Evolutionary conservation across 192 early-diverging fungal genomes (phyloP).

Genomic region (Coemansia sp.): DNA sequence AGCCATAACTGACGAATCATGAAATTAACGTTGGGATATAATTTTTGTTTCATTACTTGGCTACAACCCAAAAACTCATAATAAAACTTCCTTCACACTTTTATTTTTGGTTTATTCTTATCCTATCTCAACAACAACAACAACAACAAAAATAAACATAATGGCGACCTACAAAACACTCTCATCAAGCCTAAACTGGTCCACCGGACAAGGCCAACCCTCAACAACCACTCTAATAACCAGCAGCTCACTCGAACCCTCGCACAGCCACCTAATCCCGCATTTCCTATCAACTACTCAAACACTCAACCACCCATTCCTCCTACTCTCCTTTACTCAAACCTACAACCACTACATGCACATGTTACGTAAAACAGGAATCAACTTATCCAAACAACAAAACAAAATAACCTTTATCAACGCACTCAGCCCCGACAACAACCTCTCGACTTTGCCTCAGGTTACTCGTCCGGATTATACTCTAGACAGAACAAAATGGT

Average conservation of each 20-base stretch:
- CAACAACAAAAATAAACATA: neutral
- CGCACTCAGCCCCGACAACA: conserved; percentile 1
- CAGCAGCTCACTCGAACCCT: conserved; percentile 14
- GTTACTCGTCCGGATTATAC: conserved; percentile 33
- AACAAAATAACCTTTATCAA: conserved; percentile 31
- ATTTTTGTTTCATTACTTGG: no score
- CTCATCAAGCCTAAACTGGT: conserved; percentile 40
- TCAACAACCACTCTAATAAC: conserved; percentile 26
- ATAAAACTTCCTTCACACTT: no score
- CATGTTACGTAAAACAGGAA: conserved; percentile 49
- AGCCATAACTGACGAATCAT: no score
- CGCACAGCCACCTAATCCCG: conserved; percentile 20
- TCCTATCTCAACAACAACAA: no score
- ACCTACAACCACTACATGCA: conserved; percentile 49
- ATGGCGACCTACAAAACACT: conserved; percentile 45
- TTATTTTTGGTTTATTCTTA: no score
- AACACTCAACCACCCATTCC: neutral
- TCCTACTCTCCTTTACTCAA: conserved; percentile 31
- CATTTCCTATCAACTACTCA: conserved; percentile 19
- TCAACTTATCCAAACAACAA: conserved; percentile 11
- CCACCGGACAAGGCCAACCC: conserved; percentile 16
- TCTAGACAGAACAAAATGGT: conserved; percentile 13
- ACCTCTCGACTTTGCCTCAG: conserved; percentile 9
- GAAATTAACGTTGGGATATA: no score
- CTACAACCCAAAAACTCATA: no score